A percentile compares a stretch with the other conserved stretches of the same genome.
Evolutionary conservation across 139 green algal species (phyloP).

Genomic region (Closterium sp.): DNA sequence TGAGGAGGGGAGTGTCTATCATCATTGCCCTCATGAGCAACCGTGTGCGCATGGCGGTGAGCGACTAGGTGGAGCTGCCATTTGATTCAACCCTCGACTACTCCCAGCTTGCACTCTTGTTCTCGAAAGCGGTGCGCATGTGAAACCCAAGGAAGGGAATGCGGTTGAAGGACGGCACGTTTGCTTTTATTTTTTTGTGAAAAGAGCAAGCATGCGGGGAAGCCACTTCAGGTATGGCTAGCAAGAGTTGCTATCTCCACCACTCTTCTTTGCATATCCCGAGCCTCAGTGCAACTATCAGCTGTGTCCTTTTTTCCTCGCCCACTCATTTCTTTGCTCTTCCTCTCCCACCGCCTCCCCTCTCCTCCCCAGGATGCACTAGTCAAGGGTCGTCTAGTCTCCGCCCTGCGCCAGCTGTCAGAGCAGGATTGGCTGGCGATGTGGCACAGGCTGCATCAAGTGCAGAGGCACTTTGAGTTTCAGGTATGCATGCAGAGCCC

Average conservation of each 20-base stretch:
- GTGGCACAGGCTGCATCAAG: not conserved
- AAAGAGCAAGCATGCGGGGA: too few relatives aligned
- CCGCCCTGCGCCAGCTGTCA: not conserved
- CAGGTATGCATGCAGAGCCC: too few relatives aligned
- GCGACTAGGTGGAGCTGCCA: constrained; percentile 30
- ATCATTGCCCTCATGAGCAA: constrained; percentile 38
- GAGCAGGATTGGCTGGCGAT: not conserved
- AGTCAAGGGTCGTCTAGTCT: not conserved
- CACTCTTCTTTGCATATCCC: too few relatives aligned
- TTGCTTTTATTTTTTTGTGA: too few relatives aligned
- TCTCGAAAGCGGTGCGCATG: not conserved
- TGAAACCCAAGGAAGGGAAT: too few relatives aligned
- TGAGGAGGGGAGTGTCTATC: not conserved
- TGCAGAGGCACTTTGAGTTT: not conserved
- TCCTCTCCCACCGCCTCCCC: not conserved
- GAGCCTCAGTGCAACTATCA: too few relatives aligned
- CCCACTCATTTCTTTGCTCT: not conserved
- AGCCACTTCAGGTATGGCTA: too few relatives aligned
- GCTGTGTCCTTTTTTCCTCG: not conserved
- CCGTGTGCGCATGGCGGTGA: constrained; percentile 46
- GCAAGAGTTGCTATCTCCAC: too few relatives aligned
- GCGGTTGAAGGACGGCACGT: too few relatives aligned
- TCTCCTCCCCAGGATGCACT: not conserved
- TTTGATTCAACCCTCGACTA: constrained; percentile 37
- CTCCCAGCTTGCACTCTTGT: not conserved